These are phyloP conservation scores for Aspergillus sp. DNA, from an alignment of 2,329 filamentous ascomycete genomes.

Conservation along the genomic window DNA sequence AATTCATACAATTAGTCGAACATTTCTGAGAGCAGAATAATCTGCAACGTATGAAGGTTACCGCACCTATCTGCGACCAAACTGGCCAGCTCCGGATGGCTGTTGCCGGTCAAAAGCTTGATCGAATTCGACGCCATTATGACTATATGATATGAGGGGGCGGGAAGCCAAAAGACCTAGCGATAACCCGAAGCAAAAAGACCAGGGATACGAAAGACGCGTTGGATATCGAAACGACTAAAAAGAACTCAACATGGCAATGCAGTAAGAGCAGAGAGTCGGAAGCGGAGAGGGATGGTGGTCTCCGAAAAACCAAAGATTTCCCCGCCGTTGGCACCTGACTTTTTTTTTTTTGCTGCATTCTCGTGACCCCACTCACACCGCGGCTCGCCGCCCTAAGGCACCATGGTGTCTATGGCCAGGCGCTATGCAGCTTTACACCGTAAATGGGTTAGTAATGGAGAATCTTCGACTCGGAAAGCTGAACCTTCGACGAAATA, in stretches of 20 bases:
- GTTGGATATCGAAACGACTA: background rate
- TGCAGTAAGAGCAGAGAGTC: background rate
- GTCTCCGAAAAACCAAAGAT: slow-evolving; percentile 11
- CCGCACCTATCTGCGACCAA: slow-evolving; percentile 65
- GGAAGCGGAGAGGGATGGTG: background rate
- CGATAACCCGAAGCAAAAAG: background rate
- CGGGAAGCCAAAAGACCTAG: background rate
- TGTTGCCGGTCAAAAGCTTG: slow-evolving; percentile 73
- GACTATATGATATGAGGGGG: background rate
- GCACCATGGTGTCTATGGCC: background rate
- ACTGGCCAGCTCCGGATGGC: slow-evolving; percentile 70
- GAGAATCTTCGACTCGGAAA: too few relatives aligned
- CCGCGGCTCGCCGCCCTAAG: background rate
- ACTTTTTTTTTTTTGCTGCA: slow-evolving; percentile 12
- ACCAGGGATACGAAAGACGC: background rate
- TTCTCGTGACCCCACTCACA: slow-evolving; percentile 8
- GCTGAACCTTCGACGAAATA: background rate
- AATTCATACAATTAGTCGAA: slow-evolving; percentile 7
- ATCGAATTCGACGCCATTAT: slow-evolving; percentile 71
- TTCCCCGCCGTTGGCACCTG: slow-evolving; percentile 13
- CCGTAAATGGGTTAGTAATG: too few relatives aligned
- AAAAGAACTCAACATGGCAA: background rate
- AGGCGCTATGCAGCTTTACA: too few relatives aligned
- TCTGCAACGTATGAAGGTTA: background rate
- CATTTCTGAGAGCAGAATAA: background rate